These are phyloP conservation scores for Achaetomiella virescens DNA, from an alignment of 495 filamentous ascomycete species.

Conservation along the genomic window DNA sequence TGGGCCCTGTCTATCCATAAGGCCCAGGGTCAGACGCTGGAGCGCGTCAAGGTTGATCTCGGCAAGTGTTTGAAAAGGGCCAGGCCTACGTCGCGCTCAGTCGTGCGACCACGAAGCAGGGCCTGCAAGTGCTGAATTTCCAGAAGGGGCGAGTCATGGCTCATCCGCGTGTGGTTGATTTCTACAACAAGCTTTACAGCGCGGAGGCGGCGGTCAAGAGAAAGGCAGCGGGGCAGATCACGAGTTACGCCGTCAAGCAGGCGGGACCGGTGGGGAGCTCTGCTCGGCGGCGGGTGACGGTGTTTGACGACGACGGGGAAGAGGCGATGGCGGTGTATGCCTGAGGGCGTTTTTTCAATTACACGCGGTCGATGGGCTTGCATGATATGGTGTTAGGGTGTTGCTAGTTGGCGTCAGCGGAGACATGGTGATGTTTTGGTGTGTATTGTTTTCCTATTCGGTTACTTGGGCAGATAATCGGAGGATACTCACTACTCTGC, in stretches of 20 bases:
- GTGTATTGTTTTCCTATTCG: neutral
- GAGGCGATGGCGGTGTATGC: conserved; percentile 35
- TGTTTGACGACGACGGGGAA: conserved; percentile 33
- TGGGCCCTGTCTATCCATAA: conserved; percentile 99
- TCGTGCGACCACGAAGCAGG: conserved; percentile 79
- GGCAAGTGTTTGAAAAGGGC: conserved; percentile 93
- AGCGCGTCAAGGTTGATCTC: conserved; percentile 90
- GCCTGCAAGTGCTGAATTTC: conserved; percentile 84
- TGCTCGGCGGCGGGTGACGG: neutral
- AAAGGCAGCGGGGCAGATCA: conserved; percentile 21
- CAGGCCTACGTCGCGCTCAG: conserved; percentile 80
- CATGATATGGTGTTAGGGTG: conserved; percentile 8
- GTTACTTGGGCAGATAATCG: too few relatives aligned
- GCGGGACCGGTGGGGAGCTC: neutral
- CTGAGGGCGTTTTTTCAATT: conserved; percentile 9
- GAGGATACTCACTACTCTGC: neutral
- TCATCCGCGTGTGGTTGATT: conserved; percentile 75
- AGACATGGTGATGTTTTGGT: neutral
- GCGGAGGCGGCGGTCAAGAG: conserved; percentile 41
- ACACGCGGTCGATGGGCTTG: neutral
- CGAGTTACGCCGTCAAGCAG: conserved; percentile 26
- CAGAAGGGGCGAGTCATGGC: conserved; percentile 91
- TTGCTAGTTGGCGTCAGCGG: conserved; percentile 2
- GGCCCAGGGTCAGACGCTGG: conserved; percentile 92
- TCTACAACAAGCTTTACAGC: conserved; percentile 74